Evolutionary conservation across 2,329 filamentous ascomycete genomes (phyloP), one percentile per base, ranked within the genome.

Genomic region (Colletotrichum sp.): DNA sequence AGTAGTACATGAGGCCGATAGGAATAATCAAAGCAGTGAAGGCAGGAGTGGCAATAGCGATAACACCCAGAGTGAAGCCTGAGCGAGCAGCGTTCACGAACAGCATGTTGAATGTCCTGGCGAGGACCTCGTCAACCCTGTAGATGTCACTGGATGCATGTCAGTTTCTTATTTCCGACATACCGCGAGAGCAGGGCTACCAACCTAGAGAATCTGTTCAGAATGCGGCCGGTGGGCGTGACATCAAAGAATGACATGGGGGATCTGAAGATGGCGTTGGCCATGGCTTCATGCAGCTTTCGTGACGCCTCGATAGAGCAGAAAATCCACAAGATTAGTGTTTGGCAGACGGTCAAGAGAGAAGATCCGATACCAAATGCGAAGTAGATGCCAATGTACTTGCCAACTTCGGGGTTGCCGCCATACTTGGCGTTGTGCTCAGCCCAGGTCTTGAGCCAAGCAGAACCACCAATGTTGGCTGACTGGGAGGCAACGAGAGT

Each of bases 221-320:
- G 87, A 79, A 99, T 98, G 71, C 97, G 92, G n/a, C 97, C 97
- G 76, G 96, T 93, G 4, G 97, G 97, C 3, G 97, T 99, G 1
- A 96, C 98, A 82, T 99, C 97, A 79, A 99, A 99, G 86, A 99
- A 99, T 78, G 92, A 97, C 97, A 99, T 99, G 69, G 97, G 97
- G 47, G 95, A 97, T 77, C 97, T 91, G 89, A 99, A 99, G 78
- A 98, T 98, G 21, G 97, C 95, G 79, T 94, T 97, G 57, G 96
- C 96, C 97, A 99, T 98, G 76, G 95, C 90, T 85, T 98, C 97
- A 82, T 99, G 97, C 70, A 99, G 89, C 86, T 98, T 99, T 76
- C 97, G 92, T 24, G 96, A 98, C 65, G 97, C 97, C 90, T 99
- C 97, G 76, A 99, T 99, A 6, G 97, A 98, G 86, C 97, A 99